Evolutionary conservation across 163 green algal species (phyloP).

Genomic region (Dunaliella salina): DNA sequence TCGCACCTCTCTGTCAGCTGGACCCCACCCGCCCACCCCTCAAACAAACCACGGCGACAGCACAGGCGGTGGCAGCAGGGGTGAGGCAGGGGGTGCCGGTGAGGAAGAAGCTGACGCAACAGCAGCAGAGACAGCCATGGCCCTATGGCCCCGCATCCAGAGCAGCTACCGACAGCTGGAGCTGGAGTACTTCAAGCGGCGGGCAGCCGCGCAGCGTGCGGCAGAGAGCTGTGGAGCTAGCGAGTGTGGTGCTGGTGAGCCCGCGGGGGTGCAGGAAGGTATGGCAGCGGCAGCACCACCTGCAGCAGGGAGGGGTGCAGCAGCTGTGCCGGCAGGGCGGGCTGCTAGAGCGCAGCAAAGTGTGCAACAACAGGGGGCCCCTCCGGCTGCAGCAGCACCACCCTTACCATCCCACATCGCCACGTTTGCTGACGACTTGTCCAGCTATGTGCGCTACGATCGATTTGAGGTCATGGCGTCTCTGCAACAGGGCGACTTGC

Average conservation of each 20-base stretch:
- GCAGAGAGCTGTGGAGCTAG: background rate
- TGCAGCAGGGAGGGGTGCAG: constrained; percentile 10
- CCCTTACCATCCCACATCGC: constrained; percentile 2
- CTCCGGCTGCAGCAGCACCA: background rate
- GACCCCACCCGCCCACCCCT: background rate
- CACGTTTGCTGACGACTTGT: constrained; percentile 30
- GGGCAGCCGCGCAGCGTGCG: background rate
- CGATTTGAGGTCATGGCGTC: constrained; percentile 16
- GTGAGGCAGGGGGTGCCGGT: background rate
- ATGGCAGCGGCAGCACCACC: constrained; percentile 16
- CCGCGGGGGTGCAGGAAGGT: background rate
- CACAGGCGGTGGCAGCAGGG: background rate
- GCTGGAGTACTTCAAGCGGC: constrained; percentile 9
- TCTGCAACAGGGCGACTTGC: constrained; percentile 24
- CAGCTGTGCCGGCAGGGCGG: background rate
- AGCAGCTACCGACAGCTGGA: constrained; percentile 13
- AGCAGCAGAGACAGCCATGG: background rate
- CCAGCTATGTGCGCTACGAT: constrained; percentile 19
- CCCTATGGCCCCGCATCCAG: background rate
- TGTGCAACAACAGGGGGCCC: background rate
- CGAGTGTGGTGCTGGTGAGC: background rate
- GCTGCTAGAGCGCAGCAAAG: background rate
- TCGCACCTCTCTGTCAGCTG: background rate
- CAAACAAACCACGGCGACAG: background rate
- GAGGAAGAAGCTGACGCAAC: background rate